Evolutionary conservation across 805 yeast species (phyloP).

Genomic region (Teunomyces atbi): DNA sequence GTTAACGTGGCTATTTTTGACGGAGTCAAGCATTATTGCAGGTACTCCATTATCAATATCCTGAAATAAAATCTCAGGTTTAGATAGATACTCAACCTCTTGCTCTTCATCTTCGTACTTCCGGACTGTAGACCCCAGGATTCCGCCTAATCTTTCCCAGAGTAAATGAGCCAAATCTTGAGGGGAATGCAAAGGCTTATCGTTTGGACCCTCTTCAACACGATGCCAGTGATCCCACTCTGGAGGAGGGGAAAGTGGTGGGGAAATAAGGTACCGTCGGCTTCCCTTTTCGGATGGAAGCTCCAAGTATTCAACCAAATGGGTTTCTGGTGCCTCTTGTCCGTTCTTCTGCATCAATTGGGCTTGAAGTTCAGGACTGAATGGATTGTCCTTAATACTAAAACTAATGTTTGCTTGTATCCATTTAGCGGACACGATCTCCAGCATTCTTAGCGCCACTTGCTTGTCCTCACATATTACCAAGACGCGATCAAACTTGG

Average conservation of each 20-base stretch:
- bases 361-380: conserved; percentile 9
- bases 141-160: conserved; percentile 45
- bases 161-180: conserved; percentile 40
- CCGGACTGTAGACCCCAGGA: conserved; percentile 34
- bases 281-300: conserved; percentile 39
- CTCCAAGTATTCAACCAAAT: conserved; percentile 31
- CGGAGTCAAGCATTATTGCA: conserved; percentile 38
- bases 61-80: conserved; percentile 38
- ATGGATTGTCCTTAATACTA: conserved; percentile 35
- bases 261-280: conserved; percentile 41
- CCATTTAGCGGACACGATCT: conserved; percentile 17
- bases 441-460: conserved; percentile 21
- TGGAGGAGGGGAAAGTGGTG: conserved; percentile 44
- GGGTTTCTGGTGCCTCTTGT: background rate
- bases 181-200: conserved; percentile 34
- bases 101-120: conserved; percentile 17
- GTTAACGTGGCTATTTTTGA: conserved; percentile 13
- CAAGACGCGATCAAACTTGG: conserved; percentile 33
- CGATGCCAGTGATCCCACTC: conserved; percentile 45
- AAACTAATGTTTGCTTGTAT: conserved; percentile 20
- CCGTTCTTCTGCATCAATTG: background rate
- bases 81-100: conserved; percentile 21
- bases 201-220: conserved; percentile 42
- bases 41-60: conserved; percentile 39
- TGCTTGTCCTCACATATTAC: conserved; percentile 27